Evolutionary conservation across 495 filamentous ascomycete genomes (phyloP), one percentile per base, ranked within the genome.

Genomic region (Aspergillus coremiiformis): DNA sequence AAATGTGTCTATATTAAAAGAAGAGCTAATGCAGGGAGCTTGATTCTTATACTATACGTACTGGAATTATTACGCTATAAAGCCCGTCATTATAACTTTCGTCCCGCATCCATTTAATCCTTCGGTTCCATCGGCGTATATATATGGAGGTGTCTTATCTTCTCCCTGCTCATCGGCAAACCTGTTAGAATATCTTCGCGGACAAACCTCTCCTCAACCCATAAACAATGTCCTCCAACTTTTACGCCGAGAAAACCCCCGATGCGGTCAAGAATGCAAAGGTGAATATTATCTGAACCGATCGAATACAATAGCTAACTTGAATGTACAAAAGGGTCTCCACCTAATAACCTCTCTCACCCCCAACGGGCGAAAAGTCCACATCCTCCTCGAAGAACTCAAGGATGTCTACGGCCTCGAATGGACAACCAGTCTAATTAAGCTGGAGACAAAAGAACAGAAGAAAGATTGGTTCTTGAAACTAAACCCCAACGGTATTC

Each of bases 381-480:
- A 53, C 41, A 53, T 53, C 43, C 24, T 45, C 35, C 51, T 47
- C 26, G 44, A 46, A 32, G 44, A 46, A 12, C 44, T 46, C 5
- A 46, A 46, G 23, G 74, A 76, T 15, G 54, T 67, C 43, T 82
- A 82, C 54, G 78, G 74, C 21, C 74, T 68, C 7, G 55, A 74
- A 45, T 81, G 75, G 71, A 78, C 74, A 1, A 75, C 71, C 0
- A 79, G 71, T 20, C 29, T 79, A 7, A 75, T 80, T 49, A 65
- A 79, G 53, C 75, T 79, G 41, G 67, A 65, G 44, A 82, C 74
- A 47, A 78, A 79, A 47, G 76, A 78, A 52, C 78, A 82, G 53
- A 82, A 81, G 68, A 75, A 80, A 44, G 74, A 78, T 24, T 82
- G 78, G 78, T 82, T 80, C 53, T 65, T 82, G 17, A 65, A 71